These are phyloP conservation scores for Sugiyamaella chiloensis DNA, from an alignment of 805 yeast species.

Conservation along the genomic window DNA sequence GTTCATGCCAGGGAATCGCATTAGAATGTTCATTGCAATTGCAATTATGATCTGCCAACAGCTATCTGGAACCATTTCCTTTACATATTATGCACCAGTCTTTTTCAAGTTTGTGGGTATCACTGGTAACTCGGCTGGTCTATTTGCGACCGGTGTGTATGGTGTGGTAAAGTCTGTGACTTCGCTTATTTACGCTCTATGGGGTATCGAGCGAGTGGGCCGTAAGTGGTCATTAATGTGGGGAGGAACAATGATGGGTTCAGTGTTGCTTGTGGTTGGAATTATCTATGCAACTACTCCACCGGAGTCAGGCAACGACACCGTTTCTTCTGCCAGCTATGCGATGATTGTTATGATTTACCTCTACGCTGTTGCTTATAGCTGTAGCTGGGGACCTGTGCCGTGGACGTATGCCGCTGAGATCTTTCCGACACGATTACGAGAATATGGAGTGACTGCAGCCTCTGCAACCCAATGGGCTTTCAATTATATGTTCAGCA, in stretches of 20 bases:
- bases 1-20: slow-evolving; percentile 35
- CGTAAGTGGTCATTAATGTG: slow-evolving; percentile 19
- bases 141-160: slow-evolving; percentile 24
- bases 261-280: slow-evolving; percentile 16
- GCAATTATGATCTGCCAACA: slow-evolving; percentile 68
- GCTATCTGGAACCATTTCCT: slow-evolving; percentile 84
- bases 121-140: slow-evolving; percentile 15
- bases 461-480: slow-evolving; percentile 61
- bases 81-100: slow-evolving; percentile 83
- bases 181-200: slow-evolving; percentile 13
- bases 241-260: slow-evolving; percentile 21
- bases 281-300: slow-evolving; percentile 17
- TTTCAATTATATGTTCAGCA: slow-evolving; percentile 50
- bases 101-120: slow-evolving; percentile 71
- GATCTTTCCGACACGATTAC: slow-evolving; percentile 68
- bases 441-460: slow-evolving; percentile 74
- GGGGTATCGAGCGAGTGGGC: slow-evolving; percentile 20
- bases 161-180: slow-evolving; percentile 21
- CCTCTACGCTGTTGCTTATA: slow-evolving; percentile 58
- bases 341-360: slow-evolving; percentile 62
- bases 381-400: slow-evolving; percentile 79
- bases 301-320: slow-evolving; percentile 4
- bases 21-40: slow-evolving; percentile 44
- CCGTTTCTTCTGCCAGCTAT: slow-evolving; percentile 13
- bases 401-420: slow-evolving; percentile 87